These are phyloP conservation scores for Fusarium sterilihyphosum DNA, from an alignment of 2,329 filamentous ascomycete species.

Conservation along the genomic window DNA sequence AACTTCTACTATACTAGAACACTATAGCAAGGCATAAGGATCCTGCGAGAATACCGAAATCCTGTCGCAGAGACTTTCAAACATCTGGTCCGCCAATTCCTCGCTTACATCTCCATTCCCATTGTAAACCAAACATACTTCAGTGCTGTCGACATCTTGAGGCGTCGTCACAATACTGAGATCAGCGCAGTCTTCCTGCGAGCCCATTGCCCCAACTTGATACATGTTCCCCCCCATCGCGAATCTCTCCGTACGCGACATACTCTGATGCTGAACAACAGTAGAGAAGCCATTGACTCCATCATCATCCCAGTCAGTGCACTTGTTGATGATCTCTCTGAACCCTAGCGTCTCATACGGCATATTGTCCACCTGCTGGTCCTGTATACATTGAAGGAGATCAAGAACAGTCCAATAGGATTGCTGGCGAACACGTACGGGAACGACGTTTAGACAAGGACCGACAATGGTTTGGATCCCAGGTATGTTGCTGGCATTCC, in stretches of 20 bases:
- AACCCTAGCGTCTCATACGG: constrained; percentile 40
- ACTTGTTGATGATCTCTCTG: constrained; percentile 37
- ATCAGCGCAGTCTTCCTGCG: constrained; percentile 35
- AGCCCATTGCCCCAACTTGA: constrained; percentile 27
- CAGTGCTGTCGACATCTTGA: constrained; percentile 2
- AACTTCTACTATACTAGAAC: rapidly evolving
- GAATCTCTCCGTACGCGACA: constrained; percentile 19
- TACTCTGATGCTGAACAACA: constrained; percentile 42
- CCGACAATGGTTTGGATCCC: constrained; percentile 26
- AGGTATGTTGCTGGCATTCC: constrained; percentile 3
- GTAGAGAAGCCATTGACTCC: constrained; percentile 33
- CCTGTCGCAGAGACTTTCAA: constrained; percentile 16
- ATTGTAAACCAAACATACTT: constrained; percentile 35
- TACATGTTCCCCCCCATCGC: constrained; percentile 30
- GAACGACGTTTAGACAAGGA: constrained; percentile 28
- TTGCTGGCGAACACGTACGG: constrained; percentile 19
- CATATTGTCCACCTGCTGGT: constrained; percentile 50
- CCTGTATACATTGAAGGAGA: constrained; percentile 52
- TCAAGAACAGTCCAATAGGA: constrained; percentile 46
- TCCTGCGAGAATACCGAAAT: constrained; percentile 20
- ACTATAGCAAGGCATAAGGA: not conserved
- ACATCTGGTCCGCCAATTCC: constrained; percentile 8
- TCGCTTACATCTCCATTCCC: not conserved
- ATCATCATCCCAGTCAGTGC: constrained; percentile 35
- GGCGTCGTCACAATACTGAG: constrained; percentile 40